Evolutionary conservation across 2,329 filamentous ascomycete genomes (phyloP).

Genomic region (Orbilia oligospora): DNA sequence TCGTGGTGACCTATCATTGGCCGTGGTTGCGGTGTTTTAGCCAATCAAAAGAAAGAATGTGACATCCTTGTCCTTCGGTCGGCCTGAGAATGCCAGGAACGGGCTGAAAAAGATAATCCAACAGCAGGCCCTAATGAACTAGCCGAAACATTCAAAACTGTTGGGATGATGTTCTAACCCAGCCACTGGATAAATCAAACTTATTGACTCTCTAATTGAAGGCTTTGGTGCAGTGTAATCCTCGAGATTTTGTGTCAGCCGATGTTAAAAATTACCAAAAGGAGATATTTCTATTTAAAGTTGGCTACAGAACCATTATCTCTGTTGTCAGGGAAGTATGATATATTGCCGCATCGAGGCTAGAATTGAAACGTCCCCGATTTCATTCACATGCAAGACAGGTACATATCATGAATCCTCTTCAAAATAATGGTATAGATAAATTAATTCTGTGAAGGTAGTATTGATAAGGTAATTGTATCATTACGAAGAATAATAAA

Average conservation of each 20-base stretch:
- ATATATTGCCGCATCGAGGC: not conserved
- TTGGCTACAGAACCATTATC: not conserved
- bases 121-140: not conserved
- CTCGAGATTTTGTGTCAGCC: not conserved
- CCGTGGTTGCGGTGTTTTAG: constrained; percentile 3
- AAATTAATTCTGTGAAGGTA: too few species aligned
- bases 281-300: not conserved
- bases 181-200: not conserved
- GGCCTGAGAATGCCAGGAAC: constrained; percentile 27
- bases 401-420: too few species aligned
- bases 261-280: not conserved
- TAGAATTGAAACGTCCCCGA: not conserved
- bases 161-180: not conserved
- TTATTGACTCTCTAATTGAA: not conserved
- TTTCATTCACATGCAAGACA: too few species aligned
- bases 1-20: constrained; percentile 51
- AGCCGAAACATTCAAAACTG: constrained; percentile 14
- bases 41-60: constrained; percentile 7
- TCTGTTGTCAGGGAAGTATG: not conserved
- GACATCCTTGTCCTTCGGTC: constrained; percentile 7
- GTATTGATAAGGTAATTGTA: too few species aligned
- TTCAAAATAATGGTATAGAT: too few species aligned
- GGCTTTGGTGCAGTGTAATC: not conserved
- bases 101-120: constrained; percentile 18
- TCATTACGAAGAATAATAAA: too few species aligned